These are phyloP conservation scores for Wickerhamiella vanderwaltii DNA, from an alignment of 805 yeast species.

Conservation along the genomic window DNA sequence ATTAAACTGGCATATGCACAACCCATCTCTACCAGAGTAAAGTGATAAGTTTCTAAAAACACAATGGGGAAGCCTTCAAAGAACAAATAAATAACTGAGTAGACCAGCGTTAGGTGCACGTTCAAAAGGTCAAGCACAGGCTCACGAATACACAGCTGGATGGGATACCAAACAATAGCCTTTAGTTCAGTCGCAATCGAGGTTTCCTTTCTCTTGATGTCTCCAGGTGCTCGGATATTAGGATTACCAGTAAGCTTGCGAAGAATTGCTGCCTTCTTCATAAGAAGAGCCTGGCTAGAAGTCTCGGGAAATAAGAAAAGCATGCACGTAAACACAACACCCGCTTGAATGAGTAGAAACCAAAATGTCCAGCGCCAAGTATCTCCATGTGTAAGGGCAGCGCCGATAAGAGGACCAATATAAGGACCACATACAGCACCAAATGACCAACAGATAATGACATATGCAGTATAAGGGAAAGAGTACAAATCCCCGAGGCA, in stretches of 20 bases:
- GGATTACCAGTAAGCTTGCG: constrained; percentile 32
- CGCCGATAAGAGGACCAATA: constrained; percentile 46
- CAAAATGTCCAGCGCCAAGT: constrained; percentile 47
- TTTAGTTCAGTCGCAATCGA: constrained; percentile 7
- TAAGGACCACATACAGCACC: constrained; percentile 46
- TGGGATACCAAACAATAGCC: constrained; percentile 29
- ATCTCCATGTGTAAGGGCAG: constrained; percentile 35
- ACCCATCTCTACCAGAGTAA: constrained; percentile 38
- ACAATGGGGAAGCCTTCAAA: constrained; percentile 54
- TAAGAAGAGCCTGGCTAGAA: constrained; percentile 33
- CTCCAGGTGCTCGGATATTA: constrained; percentile 16
- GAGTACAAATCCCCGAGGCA: constrained; percentile 39
- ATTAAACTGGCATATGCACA: constrained; percentile 36
- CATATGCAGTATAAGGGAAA: constrained; percentile 34
- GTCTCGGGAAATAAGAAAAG: constrained; percentile 39
- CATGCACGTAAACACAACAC: constrained; percentile 30
- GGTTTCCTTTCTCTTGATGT: constrained; percentile 8
- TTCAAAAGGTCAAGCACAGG: constrained; percentile 47
- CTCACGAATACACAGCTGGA: constrained; percentile 37
- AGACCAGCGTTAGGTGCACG: constrained; percentile 39
- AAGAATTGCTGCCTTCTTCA: constrained; percentile 38
- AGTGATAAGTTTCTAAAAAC: constrained; percentile 34
- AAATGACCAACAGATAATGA: constrained; percentile 41
- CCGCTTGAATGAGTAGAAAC: constrained; percentile 34
- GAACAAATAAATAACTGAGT: constrained; percentile 43